Percentiles rank a stretch among this genome's conserved stretches.
phyloP scores from a whole-genome alignment of 2,329 filamentous ascomycete genomes.

The Remersonia thermophila region DNA sequence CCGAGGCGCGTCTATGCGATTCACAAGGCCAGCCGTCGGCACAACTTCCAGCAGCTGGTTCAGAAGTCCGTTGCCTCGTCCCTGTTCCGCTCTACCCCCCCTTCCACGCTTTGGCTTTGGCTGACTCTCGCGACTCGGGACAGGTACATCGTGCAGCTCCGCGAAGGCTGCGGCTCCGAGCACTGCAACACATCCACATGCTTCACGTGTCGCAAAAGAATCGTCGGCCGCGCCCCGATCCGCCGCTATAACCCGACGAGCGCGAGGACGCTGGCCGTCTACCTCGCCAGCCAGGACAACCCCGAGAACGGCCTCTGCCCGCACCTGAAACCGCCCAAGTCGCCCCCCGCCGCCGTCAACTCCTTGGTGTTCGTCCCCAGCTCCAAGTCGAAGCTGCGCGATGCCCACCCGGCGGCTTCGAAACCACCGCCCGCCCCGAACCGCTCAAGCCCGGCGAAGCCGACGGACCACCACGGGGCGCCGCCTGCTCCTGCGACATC shows the following conservation, averaged over 20 bases:
- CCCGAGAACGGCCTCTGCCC: slow-evolving; percentile 59
- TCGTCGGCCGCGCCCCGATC: slow-evolving; percentile 54
- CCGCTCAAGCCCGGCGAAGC: slow-evolving; percentile 8
- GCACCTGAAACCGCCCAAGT: slow-evolving; percentile 30
- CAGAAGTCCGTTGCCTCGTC: slow-evolving; percentile 40
- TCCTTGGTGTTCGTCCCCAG: slow-evolving; percentile 35
- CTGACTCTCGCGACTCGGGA: too few relatives aligned
- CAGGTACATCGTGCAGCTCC: slow-evolving; percentile 72
- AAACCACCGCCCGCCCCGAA: slow-evolving; percentile 14
- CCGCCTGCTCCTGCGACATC: background rate
- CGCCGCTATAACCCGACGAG: slow-evolving; percentile 71
- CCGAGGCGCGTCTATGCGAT: slow-evolving; percentile 49
- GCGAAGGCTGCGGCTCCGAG: slow-evolving; percentile 60
- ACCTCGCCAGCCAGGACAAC: slow-evolving; percentile 69
- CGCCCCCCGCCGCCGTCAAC: slow-evolving; percentile 32
- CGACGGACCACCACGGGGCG: slow-evolving; percentile 2
- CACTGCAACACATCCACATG: slow-evolving; percentile 66
- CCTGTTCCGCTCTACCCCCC: slow-evolving; percentile 6
- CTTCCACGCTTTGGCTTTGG: slow-evolving; percentile 6
- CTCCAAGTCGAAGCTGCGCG: slow-evolving; percentile 13
- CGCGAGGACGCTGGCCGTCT: slow-evolving; percentile 67
- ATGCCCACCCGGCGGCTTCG: slow-evolving; percentile 4
- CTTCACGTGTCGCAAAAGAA: slow-evolving; percentile 61
- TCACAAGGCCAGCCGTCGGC: slow-evolving; percentile 47
- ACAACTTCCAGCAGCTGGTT: slow-evolving; percentile 54